Evolutionary conservation across 768 basidiomycete species (phyloP), one percentile per base, ranked within the genome.

Genomic region (Russula virescens): DNA sequence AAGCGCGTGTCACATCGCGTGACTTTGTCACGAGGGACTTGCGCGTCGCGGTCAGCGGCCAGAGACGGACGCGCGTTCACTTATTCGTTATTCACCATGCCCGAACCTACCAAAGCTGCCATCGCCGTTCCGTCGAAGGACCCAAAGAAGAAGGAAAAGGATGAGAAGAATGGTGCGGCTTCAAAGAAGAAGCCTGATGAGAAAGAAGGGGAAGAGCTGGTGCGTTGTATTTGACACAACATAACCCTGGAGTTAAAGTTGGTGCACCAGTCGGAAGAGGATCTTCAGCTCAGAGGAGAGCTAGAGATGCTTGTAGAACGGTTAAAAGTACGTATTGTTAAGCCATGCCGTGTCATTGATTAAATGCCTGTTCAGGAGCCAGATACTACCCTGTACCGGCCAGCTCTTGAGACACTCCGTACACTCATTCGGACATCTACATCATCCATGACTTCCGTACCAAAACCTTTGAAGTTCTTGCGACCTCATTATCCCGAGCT

Each of bases 401-500:
- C 95, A 25, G 94, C 96, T 28, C 81, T 99, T 16, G 96, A 99
- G 77, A 93, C 93, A 4, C 81, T 99, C 11, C 84, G 96, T 52
- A 94, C 90, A 8, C 80, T 98, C 47, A 98, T 98, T 70, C 82
- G 93, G 71, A 98, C 96, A 7, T 94, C 94, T 13, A 99, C 97
- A 4, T 95, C 92, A 18, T 97, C 94, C 7, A 98, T 99, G 96
- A 99, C 97, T 13, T 95, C 94, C 25, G 96, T 99, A 11, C 97
- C 97, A 1, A 98, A 99, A 78, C 97, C 97, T 31, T 82, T 99
- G 61, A 99, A 99, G 77, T 99, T 99, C 76, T 82, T 99, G 34
- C 88, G 94, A 60, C 95, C 94, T 38, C 89, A 94, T 72, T 99
- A 96, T 73, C 90, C 89, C 52, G 87, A 85, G 61, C 82, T 96